Conservation (phyloP, 116 monocot genomes). For the Trichopus zeylanicus region DNA sequence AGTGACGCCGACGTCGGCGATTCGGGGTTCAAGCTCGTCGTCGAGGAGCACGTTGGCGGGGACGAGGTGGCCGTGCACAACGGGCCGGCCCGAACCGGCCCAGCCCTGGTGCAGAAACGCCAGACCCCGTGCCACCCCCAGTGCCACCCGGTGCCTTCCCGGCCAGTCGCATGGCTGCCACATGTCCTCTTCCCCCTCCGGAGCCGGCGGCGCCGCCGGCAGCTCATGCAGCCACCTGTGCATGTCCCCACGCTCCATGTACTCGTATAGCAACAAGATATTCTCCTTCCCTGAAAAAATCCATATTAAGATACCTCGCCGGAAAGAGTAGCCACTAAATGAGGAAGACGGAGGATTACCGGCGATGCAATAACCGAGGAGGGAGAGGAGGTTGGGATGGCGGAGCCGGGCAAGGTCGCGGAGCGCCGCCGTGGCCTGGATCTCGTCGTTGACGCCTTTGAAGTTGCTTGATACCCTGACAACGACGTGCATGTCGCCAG, state of each 20-base stretch:
- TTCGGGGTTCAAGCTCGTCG: conserved; percentile 60
- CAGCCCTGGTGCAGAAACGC: conserved; percentile 90
- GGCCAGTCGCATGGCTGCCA: conserved; percentile 57
- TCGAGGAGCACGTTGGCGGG: conserved; percentile 59
- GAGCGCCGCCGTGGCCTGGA: no score
- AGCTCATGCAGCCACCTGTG: conserved; percentile 90
- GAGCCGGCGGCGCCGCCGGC: conserved; percentile 26
- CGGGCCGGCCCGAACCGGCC: conserved; percentile 40
- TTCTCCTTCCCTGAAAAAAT: conserved; percentile 37
- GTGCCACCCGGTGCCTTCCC: conserved; percentile 54
- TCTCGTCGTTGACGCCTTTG: conserved; percentile 14
- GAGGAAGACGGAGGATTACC: conserved; percentile 18
- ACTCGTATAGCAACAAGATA: conserved; percentile 64
- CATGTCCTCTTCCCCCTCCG: conserved; percentile 16
- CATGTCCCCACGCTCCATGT: conserved; percentile 91
- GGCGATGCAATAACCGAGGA: conserved; percentile 78
- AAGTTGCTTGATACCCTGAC: conserved; percentile 43
- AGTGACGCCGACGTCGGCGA: conserved; percentile 60
- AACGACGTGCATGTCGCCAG: conserved; percentile 76
- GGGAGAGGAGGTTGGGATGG: conserved; percentile 74
- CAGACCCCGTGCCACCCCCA: conserved; percentile 66
- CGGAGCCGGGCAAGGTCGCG: conserved; percentile 46
- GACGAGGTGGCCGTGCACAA: conserved; percentile 64
- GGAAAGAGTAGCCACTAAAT: not conserved
- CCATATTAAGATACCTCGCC: not conserved